A percentile compares a stretch with the other conserved stretches of the same genome.
Conservation (phyloP, 2,329 filamentous ascomycete species). For the Aureobasidium melanogenum region DNA sequence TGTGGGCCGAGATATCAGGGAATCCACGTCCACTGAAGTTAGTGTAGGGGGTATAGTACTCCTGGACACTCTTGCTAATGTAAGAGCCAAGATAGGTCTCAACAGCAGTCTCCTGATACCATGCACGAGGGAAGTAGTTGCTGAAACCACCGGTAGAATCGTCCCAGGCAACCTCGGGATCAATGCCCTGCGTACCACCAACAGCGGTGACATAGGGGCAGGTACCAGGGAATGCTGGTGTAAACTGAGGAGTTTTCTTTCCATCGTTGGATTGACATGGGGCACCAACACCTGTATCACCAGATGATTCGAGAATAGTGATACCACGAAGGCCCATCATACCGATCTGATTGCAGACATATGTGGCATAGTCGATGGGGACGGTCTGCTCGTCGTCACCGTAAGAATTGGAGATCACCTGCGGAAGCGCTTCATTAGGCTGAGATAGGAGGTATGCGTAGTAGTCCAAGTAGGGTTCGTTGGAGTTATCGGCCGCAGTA, state of each 20-base stretch:
- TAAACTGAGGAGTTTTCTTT: slow-evolving; percentile 37
- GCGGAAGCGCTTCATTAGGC: slow-evolving; percentile 46
- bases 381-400: slow-evolving; percentile 56
- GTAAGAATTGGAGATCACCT: slow-evolving; percentile 55
- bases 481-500: slow-evolving; percentile 26
- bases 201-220: slow-evolving; percentile 40
- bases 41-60: slow-evolving; percentile 26
- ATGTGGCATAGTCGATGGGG: slow-evolving; percentile 48
- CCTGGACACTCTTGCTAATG: slow-evolving; percentile 24
- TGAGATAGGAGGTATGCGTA: slow-evolving; percentile 49
- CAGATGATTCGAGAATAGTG: slow-evolving; percentile 52
- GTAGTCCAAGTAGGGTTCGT: slow-evolving; percentile 59
- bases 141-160: slow-evolving; percentile 37
- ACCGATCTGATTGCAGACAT: slow-evolving; percentile 55
- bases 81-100: slow-evolving; percentile 29
- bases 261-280: slow-evolving; percentile 39
- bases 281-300: slow-evolving; percentile 50
- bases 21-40: slow-evolving; percentile 30
- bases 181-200: slow-evolving; percentile 32
- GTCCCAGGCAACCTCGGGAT: slow-evolving; percentile 41
- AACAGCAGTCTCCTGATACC: slow-evolving; percentile 36
- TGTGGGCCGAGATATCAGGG: slow-evolving; percentile 43
- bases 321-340: slow-evolving; percentile 58
- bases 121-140: slow-evolving; percentile 33
- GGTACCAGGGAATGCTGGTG: slow-evolving; percentile 37